Evolutionary conservation across 306 rosid genomes (phyloP).

Genomic region (Pueraria montana): DNA sequence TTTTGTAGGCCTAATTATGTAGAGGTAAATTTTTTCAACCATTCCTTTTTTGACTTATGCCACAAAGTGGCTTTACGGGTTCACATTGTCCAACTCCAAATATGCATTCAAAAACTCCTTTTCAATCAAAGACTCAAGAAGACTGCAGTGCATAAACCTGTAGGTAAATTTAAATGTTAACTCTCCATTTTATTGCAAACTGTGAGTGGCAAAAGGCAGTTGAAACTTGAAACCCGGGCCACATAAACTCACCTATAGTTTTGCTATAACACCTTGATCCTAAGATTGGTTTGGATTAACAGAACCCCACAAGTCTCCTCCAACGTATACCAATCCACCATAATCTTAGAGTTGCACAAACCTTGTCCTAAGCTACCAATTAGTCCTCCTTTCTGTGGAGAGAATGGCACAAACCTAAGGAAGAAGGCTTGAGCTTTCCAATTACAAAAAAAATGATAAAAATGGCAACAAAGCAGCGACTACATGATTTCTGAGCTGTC

Average conservation of each 20-base stretch:
- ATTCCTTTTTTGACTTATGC: too few relatives aligned
- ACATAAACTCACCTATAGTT: too few relatives aligned
- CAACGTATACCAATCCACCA: constrained; percentile 7
- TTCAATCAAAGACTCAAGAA: too few relatives aligned
- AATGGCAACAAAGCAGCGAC: constrained; percentile 19
- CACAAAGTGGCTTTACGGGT: too few relatives aligned
- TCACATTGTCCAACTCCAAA: too few relatives aligned
- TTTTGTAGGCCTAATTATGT: too few relatives aligned
- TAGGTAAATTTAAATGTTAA: too few relatives aligned
- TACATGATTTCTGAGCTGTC: constrained; percentile 40
- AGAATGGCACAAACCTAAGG: background rate
- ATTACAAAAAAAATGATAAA: background rate
- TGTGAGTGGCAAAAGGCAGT: background rate
- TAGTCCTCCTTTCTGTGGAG: background rate
- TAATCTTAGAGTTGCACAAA: background rate
- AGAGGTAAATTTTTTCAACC: too few relatives aligned
- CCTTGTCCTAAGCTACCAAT: background rate
- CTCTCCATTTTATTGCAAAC: background rate
- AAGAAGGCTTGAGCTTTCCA: constrained; percentile 17
- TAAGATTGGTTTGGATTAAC: too few relatives aligned
- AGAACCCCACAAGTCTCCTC: background rate
- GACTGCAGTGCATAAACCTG: too few relatives aligned
- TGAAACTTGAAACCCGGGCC: constrained; percentile 22
- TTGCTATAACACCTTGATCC: too few relatives aligned
- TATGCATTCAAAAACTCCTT: too few relatives aligned